Evolutionary conservation across 202 grass and related monocot genomes (phyloP).

Genomic region (Zoysia matrella): DNA sequence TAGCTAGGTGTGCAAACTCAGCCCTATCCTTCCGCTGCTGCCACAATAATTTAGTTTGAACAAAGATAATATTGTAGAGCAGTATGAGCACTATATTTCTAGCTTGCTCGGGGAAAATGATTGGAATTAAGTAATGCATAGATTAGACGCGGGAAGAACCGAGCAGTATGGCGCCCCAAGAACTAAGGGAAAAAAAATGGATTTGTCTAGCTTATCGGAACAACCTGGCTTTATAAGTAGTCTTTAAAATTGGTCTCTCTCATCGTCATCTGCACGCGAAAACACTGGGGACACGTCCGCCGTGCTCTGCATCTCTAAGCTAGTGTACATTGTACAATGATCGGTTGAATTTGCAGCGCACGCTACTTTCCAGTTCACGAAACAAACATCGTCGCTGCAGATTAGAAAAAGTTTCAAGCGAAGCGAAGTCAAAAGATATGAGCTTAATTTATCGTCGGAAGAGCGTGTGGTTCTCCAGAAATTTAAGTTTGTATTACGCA

Average conservation of each 20-base stretch:
- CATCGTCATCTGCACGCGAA: constrained; percentile 32
- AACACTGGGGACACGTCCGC: neutral
- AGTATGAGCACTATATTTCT: constrained; percentile 7
- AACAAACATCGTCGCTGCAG: neutral
- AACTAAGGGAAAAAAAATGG: constrained; percentile 48
- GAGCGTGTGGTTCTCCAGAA: too few species aligned
- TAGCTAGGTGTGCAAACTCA: neutral
- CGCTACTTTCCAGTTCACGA: constrained; percentile 23
- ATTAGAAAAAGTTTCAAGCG: neutral
- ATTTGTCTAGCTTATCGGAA: constrained; percentile 54
- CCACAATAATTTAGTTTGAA: constrained; percentile 11
- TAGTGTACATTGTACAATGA: neutral
- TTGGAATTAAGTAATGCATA: constrained; percentile 24
- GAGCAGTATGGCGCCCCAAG: constrained; percentile 42
- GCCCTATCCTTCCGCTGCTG: neutral
- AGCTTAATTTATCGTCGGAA: too few species aligned
- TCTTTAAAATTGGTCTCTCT: constrained; percentile 39
- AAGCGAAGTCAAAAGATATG: constrained; percentile 14
- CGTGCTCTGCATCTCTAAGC: too few species aligned
- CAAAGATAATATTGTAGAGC: neutral
- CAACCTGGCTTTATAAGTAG: constrained; percentile 45
- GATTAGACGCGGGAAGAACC: constrained; percentile 20
- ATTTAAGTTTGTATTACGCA: too few species aligned
- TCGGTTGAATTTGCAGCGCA: constrained; percentile 18
- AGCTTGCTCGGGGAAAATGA: constrained; percentile 27